Conservation (phyloP, 352 stramenopile species). For the Phytophthora hybrid region DNA sequence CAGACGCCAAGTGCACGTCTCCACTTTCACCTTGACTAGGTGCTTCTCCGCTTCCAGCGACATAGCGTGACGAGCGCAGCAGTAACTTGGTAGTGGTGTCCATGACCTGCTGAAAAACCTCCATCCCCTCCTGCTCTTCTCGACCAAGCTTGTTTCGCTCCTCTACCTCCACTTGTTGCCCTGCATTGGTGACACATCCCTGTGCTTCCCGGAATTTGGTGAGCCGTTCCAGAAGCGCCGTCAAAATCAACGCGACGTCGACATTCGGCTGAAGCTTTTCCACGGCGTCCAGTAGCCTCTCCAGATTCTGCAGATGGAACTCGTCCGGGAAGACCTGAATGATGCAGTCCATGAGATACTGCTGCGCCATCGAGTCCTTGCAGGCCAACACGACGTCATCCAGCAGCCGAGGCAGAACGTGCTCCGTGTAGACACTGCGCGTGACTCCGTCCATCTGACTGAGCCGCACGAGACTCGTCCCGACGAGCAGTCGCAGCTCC, state of each 20-base stretch:
- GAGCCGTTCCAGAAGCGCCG: slow-evolving; percentile 95
- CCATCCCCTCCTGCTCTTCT: slow-evolving; percentile 23
- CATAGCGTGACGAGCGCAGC: slow-evolving; percentile 30
- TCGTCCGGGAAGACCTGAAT: slow-evolving; percentile 98
- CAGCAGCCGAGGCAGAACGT: slow-evolving; percentile 93
- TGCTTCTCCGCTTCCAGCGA: slow-evolving; percentile 8
- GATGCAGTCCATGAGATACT: slow-evolving; percentile 99
- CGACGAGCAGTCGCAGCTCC: slow-evolving; percentile 97
- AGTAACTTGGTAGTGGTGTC: slow-evolving; percentile 32
- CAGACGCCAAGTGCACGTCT: slow-evolving; percentile 32
- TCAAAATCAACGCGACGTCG: slow-evolving; percentile 91
- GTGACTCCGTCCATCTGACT: slow-evolving; percentile 97
- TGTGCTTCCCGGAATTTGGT: slow-evolving; percentile 86
- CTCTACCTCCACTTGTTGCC: slow-evolving; percentile 13
- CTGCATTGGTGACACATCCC: slow-evolving; percentile 14
- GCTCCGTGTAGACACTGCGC: slow-evolving; percentile 87
- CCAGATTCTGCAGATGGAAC: slow-evolving; percentile 97
- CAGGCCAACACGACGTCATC: slow-evolving; percentile 93
- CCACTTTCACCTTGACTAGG: slow-evolving; percentile 12
- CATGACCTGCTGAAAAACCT: slow-evolving; percentile 36
- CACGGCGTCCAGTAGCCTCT: slow-evolving; percentile 88
- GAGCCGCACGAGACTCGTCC: slow-evolving; percentile 97
- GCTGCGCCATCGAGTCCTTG: slow-evolving; percentile 96
- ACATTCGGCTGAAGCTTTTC: slow-evolving; percentile 92
- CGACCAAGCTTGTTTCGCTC: slow-evolving; percentile 27